Percentiles rank a stretch among this genome's conserved stretches.
These are phyloP conservation scores for Vaccinium macrocarpon DNA, from an alignment of 148 eudicot species.

Conservation along the genomic window DNA sequence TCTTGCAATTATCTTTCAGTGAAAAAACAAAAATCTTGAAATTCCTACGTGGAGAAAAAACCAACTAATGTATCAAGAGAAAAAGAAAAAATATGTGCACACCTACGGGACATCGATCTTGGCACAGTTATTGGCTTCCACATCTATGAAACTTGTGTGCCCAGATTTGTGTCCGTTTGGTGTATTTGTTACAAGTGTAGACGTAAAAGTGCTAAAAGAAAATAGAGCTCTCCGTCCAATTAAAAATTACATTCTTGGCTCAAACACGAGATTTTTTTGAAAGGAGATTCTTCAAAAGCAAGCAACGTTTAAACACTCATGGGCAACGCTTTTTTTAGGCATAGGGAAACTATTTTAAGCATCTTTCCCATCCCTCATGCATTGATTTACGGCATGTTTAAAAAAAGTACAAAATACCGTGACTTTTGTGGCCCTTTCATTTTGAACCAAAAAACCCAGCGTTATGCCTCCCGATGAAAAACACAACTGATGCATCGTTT, in stretches of 20 bases:
- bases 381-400: background rate
- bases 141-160: too few relatives aligned
- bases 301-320: slow-evolving; percentile 4
- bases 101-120: too few relatives aligned
- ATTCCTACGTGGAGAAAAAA: too few relatives aligned
- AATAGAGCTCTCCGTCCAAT: background rate
- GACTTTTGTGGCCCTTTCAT: background rate
- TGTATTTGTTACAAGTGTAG: background rate
- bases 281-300: background rate
- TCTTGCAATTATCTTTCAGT: too few relatives aligned
- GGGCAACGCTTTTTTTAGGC: background rate
- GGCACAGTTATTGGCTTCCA: background rate
- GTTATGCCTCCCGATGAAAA: background rate
- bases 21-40: too few relatives aligned
- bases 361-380: background rate
- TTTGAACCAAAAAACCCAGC: background rate
- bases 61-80: too few relatives aligned
- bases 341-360: background rate
- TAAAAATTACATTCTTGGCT: background rate
- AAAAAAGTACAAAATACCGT: background rate
- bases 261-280: background rate
- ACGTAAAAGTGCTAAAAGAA: background rate
- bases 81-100: too few relatives aligned
- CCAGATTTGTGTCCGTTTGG: too few relatives aligned
- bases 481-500: background rate